phyloP scores from a whole-genome alignment of 371 early-diverging fungal species.

The Homolaphlyctis polyrhiza region DNA sequence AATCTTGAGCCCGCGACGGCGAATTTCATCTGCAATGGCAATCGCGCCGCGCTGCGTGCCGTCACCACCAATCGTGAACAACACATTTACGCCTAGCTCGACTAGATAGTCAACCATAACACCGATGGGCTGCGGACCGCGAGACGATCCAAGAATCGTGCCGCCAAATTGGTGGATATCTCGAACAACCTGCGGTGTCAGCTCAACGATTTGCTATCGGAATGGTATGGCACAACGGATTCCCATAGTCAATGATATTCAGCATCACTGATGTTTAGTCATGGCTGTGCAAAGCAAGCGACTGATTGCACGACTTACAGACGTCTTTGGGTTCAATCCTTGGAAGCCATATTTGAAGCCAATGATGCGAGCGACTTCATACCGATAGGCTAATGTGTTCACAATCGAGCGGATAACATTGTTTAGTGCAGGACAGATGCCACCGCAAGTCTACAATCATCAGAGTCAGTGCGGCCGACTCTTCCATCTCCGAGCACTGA shows the following conservation, averaged over 20 bases:
- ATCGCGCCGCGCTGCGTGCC: conserved; percentile 27
- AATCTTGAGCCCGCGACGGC: conserved; percentile 8
- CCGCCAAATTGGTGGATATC: conserved; percentile 28
- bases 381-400: conserved; percentile 14
- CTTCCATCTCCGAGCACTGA: no score
- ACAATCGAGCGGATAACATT: conserved; percentile 23
- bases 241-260: no score
- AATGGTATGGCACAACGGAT: no score
- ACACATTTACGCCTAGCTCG: conserved; percentile 12
- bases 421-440: conserved; percentile 27
- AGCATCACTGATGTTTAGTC: no score
- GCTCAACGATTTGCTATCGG: conserved; percentile 4
- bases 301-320: not conserved
- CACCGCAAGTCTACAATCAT: conserved; percentile 17
- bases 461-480: not conserved
- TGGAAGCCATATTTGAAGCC: conserved; percentile 25
- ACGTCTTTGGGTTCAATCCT: conserved; percentile 13
- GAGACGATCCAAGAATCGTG: conserved; percentile 13
- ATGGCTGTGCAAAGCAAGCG: not conserved
- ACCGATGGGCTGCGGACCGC: conserved; percentile 16
- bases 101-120: conserved; percentile 23
- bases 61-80: conserved; percentile 31
- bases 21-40: conserved; percentile 14
- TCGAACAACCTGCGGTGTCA: conserved; percentile 18
- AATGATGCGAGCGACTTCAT: conserved; percentile 16